phyloP scores from a whole-genome alignment of 2,329 filamentous ascomycete genomes.

The Colletotrichum sp. region DNA sequence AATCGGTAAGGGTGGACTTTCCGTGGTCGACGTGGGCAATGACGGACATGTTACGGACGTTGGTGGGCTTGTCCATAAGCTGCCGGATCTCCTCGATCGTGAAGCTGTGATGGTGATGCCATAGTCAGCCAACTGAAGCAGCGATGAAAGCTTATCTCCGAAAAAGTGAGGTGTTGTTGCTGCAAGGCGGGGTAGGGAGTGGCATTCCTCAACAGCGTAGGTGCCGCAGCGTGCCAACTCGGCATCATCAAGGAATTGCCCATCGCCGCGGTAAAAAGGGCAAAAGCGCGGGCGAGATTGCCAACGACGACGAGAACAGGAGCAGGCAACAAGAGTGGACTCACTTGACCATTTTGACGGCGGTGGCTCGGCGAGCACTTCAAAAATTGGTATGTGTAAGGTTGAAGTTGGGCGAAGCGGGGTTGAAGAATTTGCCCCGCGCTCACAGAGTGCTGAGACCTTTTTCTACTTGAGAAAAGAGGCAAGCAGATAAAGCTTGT shows the following conservation, averaged over 20 bases:
- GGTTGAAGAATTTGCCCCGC: slow-evolving; percentile 41
- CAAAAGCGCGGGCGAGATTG: not conserved
- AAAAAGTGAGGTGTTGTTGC: slow-evolving; percentile 4
- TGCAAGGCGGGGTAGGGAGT: slow-evolving; percentile 8
- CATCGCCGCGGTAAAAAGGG: not conserved
- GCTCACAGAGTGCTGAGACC: slow-evolving; percentile 20
- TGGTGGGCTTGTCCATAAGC: slow-evolving; percentile 80
- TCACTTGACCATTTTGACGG: slow-evolving; percentile 99
- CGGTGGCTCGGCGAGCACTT: slow-evolving; percentile 59
- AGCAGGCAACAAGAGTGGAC: slow-evolving; percentile 45
- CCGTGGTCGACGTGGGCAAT: slow-evolving; percentile 99
- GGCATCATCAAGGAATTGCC: not conserved
- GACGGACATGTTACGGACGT: slow-evolving; percentile 97
- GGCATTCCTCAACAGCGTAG: not conserved
- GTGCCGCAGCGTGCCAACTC: not conserved
- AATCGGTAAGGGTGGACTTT: slow-evolving; percentile 99
- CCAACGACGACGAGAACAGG: not conserved
- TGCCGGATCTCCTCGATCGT: slow-evolving; percentile 91
- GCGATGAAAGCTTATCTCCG: slow-evolving; percentile 40
- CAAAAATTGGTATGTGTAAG: slow-evolving; percentile 37
- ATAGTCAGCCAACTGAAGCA: slow-evolving; percentile 50
- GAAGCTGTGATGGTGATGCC: slow-evolving; percentile 73
- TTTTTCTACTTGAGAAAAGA: slow-evolving; percentile 19
- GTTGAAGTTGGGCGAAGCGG: slow-evolving; percentile 44
- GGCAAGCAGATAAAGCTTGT: slow-evolving; percentile 17